Base-by-base conservation (phyloP, 163 green algal species). In the Coccomyxa subellipsoidea region DNA sequence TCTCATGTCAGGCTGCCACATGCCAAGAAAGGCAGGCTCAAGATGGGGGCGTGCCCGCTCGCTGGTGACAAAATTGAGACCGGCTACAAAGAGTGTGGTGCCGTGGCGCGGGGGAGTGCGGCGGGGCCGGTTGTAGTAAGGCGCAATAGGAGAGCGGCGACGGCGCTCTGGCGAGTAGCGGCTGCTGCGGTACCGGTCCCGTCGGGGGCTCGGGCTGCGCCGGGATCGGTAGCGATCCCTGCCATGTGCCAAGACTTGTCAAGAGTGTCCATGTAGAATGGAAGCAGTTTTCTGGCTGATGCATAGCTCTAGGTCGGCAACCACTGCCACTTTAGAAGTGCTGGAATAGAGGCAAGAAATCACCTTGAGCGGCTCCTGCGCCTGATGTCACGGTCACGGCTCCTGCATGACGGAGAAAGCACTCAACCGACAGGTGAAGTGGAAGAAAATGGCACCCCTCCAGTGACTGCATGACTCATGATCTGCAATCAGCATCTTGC, bases 11-110 rank as follows among this genome's bases (percentile, higher is more conserved):
- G n/a, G n/a, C n/a, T n/a, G n/a, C n/a, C n/a, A n/a, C n/a, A n/a
- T 59, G 47, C 15, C 47, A 12, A 59, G 47, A 59, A 6, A 59
- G 47, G 47, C 23, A 59, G 4, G 23, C 47, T 12, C 5, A 59
- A n/a, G 47, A 66, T 10, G 27, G 8, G 66, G 66, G n/a, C 86
- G 38, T 32, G 89, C 88, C 78, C 83, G 79, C 84, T 93, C 88
- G n/a, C 81, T 88, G 47, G 81, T 79, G 70, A 90, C 89, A 84
- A 93, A 93, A 75, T 89, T 89, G 15, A 93, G 79, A 4, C 90
- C 90, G 23, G 90, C 89, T 32, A 92, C 88, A 78, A 92, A 93
- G 9, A 93, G 70, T 70, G 92, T 87, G 9, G 85, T 76, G 40
- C 88, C 88, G 10, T 77, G 79, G 31, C 75, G 71, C 0, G 89